Evolutionary conservation across 495 filamentous ascomycete species (phyloP).

Genomic region (Schizothecium vesticola): DNA sequence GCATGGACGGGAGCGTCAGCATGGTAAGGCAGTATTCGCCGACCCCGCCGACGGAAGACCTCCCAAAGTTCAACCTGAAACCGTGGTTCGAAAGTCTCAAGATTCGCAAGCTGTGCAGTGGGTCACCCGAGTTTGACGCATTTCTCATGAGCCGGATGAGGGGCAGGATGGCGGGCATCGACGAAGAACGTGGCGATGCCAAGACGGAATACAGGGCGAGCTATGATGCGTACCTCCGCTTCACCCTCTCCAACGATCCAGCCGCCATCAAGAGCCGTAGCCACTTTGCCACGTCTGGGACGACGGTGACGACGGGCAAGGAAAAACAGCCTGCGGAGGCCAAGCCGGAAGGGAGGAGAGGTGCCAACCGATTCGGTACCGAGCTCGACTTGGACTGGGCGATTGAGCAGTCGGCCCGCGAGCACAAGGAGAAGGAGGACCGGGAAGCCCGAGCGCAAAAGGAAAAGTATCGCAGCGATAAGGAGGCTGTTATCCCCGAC

Average conservation of each 20-base stretch:
- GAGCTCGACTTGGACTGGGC: slow-evolving; percentile 75
- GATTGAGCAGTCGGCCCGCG: slow-evolving; percentile 69
- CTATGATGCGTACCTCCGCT: slow-evolving; percentile 44
- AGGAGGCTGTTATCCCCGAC: slow-evolving; percentile 78
- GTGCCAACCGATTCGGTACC: slow-evolving; percentile 49
- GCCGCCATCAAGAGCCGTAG: slow-evolving; percentile 42
- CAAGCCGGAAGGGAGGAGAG: slow-evolving; percentile 53
- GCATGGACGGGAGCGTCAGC: slow-evolving; percentile 47
- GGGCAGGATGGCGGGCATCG: slow-evolving; percentile 18
- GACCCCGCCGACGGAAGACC: slow-evolving; percentile 45
- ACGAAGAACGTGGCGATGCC: slow-evolving; percentile 25
- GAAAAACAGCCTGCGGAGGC: slow-evolving; percentile 44
- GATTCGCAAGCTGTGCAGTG: slow-evolving; percentile 29
- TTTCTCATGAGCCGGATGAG: slow-evolving; percentile 31
- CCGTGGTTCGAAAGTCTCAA: slow-evolving; percentile 40
- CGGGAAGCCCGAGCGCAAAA: slow-evolving; percentile 62
- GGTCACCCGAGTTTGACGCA: slow-evolving; percentile 24
- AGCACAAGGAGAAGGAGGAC: slow-evolving; percentile 68
- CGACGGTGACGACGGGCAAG: slow-evolving; percentile 19
- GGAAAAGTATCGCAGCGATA: slow-evolving; percentile 68
- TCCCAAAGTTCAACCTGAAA: slow-evolving; percentile 38
- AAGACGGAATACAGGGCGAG: slow-evolving; percentile 33
- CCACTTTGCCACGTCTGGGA: slow-evolving; percentile 30
- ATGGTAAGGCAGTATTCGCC: slow-evolving; percentile 40
- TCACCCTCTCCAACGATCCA: slow-evolving; percentile 49